Evolutionary conservation across 2,329 filamentous ascomycete genomes (phyloP).

Genomic region (Didymellaceae sp.): DNA sequence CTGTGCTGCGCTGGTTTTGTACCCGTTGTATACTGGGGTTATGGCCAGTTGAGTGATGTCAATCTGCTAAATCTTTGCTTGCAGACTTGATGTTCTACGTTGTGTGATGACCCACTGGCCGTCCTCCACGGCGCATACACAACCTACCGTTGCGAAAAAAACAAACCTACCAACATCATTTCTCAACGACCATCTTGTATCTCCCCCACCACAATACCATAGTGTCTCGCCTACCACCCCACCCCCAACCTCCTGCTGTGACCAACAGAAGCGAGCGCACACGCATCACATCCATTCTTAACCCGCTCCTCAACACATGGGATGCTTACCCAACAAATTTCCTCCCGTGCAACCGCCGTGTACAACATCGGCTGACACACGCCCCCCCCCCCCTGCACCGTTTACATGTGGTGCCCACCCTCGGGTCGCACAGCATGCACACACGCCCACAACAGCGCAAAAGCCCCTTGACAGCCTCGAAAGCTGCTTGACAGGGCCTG

Average conservation of each 20-base stretch:
- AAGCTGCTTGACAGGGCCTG: neutral
- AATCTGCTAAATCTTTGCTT: no score
- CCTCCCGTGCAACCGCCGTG: neutral
- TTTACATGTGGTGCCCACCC: no score
- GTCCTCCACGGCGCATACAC: no score
- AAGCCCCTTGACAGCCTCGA: conserved; percentile 7
- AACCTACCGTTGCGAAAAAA: no score
- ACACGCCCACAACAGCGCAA: neutral
- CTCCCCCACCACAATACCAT: neutral
- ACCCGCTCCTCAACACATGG: conserved; percentile 2
- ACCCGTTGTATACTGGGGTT: neutral
- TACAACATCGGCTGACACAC: conserved; percentile 8
- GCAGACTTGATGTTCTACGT: no score
- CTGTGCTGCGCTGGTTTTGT: conserved; percentile 2
- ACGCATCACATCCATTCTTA: neutral
- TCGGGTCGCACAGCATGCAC: neutral
- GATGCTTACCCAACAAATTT: neutral
- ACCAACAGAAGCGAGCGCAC: conserved; percentile 5
- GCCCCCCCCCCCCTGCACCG: neutral
- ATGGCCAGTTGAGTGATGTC: conserved; percentile 3
- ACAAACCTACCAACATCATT: no score
- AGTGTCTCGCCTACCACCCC: neutral
- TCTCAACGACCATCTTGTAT: no score
- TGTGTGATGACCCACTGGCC: no score
- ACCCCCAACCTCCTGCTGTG: conserved; percentile 3